These are phyloP conservation scores for Rostrohypoxylon terebratum DNA, from an alignment of 495 filamentous ascomycete genomes.

Conservation along the genomic window DNA sequence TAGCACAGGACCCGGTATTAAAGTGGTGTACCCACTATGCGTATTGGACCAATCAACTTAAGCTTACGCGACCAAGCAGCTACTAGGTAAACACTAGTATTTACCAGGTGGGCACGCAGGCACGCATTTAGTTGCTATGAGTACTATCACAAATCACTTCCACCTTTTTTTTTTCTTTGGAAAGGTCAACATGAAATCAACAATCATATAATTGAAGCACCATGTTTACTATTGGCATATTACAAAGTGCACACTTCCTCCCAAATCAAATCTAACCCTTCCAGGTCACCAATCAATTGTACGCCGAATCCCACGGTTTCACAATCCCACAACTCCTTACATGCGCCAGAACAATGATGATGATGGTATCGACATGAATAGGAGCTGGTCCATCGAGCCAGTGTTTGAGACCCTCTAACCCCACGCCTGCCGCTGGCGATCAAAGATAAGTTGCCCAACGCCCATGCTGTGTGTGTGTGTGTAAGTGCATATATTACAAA, in stretches of 20 bases:
- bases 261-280: slow-evolving; percentile 19
- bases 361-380: slow-evolving; percentile 31
- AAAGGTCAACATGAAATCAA: not conserved
- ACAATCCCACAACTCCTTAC: not conserved
- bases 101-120: not conserved
- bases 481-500: slow-evolving; percentile 29
- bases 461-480: slow-evolving; percentile 12
- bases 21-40: not conserved
- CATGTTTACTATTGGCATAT: slow-evolving; percentile 6
- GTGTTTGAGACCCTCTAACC: slow-evolving; percentile 8
- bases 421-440: slow-evolving; percentile 5
- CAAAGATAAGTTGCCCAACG: slow-evolving; percentile 7
- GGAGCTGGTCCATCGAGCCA: slow-evolving; percentile 11
- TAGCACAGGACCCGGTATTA: slow-evolving; percentile 2
- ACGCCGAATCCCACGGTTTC: slow-evolving; percentile 2
- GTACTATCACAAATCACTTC: not conserved
- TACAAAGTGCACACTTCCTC: slow-evolving; percentile 16
- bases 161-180: too few species aligned
- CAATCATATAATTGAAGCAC: not conserved
- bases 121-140: not conserved
- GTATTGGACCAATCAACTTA: slow-evolving; percentile 10
- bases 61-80: not conserved
- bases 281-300: slow-evolving; percentile 4
- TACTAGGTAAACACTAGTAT: slow-evolving; percentile 11
- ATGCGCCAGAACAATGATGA: not conserved